Evolutionary conservation across 1,139 yeast genomes (phyloP), one percentile per base, ranked within the genome.

Genomic region (Saccharomycopsis hybrid): DNA sequence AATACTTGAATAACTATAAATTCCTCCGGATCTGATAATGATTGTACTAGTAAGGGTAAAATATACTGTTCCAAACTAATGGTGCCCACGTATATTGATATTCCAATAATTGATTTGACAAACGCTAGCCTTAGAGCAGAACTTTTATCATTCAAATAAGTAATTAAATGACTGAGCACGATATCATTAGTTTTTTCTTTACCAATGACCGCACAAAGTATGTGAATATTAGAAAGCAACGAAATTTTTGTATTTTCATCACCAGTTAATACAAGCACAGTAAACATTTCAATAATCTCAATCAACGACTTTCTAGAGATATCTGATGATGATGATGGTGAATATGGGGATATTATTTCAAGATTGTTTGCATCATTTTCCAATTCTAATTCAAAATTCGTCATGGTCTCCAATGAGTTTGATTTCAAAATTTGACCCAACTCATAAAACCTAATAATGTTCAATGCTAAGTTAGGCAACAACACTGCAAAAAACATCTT

Each of bases 181-280:
- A 90, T 72, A 64, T 94, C 97, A 61, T 86, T 89, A 0, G 96
- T 85, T 58, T 80, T 85, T 49, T 88, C 95, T 47, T 83, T 80
- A 0, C 97, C 97, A 62, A 94, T 83, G 56, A 84, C 85, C 24
- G 81, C 73, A 59, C 97, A 87, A 4, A 94, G 65, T 0, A 92
- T 87, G 9, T 84, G 69, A 25, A 90, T 82, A 54, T 85, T 78
- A 42, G 73, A 67, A 46, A 94, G 70, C 18, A 92, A 65, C 0
- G 95, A 76, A 37, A 86, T 75, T 55, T 85, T 80, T 0, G 90
- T 95, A 48, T 73, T 69, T 0, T 76, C 79, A 4, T 72, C 65
- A 59, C 89, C 97, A 0, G 95, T 85, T 47, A 94, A 67, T 11
- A 90, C 64, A 1, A 74, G 67, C 24, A 83, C 73, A 0, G 90